Evolutionary conservation across 257 asterid genomes (phyloP), one percentile per base, ranked within the genome.

Genomic region (Anisodus acutangulus): DNA sequence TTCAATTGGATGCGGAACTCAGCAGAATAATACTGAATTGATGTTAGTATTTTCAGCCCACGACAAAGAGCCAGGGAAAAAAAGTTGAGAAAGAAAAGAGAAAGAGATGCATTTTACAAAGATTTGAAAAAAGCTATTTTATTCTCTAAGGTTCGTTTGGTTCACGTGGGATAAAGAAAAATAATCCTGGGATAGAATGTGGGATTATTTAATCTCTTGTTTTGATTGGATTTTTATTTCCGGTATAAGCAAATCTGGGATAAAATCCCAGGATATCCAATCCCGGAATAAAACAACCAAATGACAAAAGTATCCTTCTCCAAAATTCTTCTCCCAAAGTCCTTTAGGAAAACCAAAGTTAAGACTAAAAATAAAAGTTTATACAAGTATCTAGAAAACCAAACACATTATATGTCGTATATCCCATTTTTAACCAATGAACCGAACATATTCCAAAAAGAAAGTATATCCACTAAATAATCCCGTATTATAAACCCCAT

Each of bases 1-100:
- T 71, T 71, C 8, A 15, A 71, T 43, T 71, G 57, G 79, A 71
- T 72, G 80, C 5, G 11, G 59, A 47, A 72, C 39, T 49, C 58
- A 47, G 80, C 80, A 72, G 39, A 49, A 45, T 19, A 72, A 72
- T 47, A 47, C 80, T 45, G 9, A 47, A 72, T 47, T 6, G 41
- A 11, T 39, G 5, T 72, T 72, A 45, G 47, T 47, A 19, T 47
- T 72, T 47, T 47, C 59, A 47, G 59, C 37, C 17, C 10, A 22
- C 5, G 5, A 71, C n/a, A 1, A n/a, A 72, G 39, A 72, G 59
- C 80, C 37, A 72, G 35, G 59, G 17, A 49, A 47, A 43, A 72
- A 47, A 51, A 10, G 37, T 59, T 0, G 9, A 72, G 80, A 72
- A 72, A 19, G n/a, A 70, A 43, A 66, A 43, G 17, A 45, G 37